phyloP scores from a whole-genome alignment of 192 early-diverging fungal genomes.

The Oehlia diaphana region DNA sequence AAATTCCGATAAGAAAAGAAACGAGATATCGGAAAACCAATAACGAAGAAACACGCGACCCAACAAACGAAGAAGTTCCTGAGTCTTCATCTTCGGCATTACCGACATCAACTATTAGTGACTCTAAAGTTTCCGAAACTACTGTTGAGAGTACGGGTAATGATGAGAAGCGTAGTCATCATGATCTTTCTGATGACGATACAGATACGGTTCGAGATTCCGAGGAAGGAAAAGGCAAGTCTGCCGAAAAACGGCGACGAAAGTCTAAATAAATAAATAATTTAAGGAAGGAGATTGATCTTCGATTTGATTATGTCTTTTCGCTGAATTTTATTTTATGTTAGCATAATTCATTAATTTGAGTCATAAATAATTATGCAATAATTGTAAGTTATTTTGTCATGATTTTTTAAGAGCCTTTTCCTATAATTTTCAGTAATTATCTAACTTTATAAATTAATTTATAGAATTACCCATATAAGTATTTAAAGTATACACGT shows the following conservation, averaged over 20 bases:
- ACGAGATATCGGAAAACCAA: conserved; percentile 20
- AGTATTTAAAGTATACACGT: too few relatives aligned
- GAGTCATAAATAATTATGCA: too few relatives aligned
- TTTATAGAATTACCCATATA: too few relatives aligned
- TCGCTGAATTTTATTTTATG: too few relatives aligned
- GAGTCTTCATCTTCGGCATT: not conserved
- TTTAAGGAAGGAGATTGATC: too few relatives aligned
- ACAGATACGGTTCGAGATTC: not conserved
- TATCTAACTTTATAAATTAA: too few relatives aligned
- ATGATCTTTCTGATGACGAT: not conserved
- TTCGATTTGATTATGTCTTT: too few relatives aligned
- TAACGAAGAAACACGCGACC: not conserved
- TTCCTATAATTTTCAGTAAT: too few relatives aligned
- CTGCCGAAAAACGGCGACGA: not conserved
- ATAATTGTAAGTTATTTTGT: too few relatives aligned
- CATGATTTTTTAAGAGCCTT: too few relatives aligned
- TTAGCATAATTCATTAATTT: too few relatives aligned
- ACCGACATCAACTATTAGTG: not conserved
- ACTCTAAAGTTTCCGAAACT: not conserved
- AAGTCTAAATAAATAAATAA: conserved; percentile 4
- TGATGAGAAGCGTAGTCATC: conserved; percentile 3
- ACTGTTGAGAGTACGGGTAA: not conserved
- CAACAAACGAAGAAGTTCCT: not conserved
- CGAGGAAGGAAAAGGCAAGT: conserved; percentile 4
- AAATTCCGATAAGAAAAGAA: conserved; percentile 74